phyloP scores from a whole-genome alignment of 1,139 yeast species.

The Yamadazyma triangularis region DNA sequence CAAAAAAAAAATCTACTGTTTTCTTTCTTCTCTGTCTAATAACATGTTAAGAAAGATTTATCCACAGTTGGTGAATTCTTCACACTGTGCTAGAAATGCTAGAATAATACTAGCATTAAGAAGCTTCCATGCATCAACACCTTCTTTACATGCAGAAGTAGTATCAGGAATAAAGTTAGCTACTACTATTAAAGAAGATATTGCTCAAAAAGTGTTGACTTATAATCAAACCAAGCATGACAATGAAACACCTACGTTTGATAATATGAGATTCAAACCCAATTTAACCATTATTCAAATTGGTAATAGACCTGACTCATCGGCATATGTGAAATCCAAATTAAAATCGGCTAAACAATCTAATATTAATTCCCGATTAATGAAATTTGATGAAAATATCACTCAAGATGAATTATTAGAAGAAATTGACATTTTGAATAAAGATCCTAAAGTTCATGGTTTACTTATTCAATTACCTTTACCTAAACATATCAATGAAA shows the following conservation, averaged over 20 bases:
- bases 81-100: no score
- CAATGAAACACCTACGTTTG: conserved; percentile 15
- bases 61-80: no score
- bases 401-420: conserved; percentile 53
- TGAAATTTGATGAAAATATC: conserved; percentile 54
- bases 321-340: conserved; percentile 73
- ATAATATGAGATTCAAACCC: conserved; percentile 49
- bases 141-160: conserved; percentile 30
- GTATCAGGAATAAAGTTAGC: conserved; percentile 45
- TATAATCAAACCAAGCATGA: conserved; percentile 29
- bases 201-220: conserved; percentile 39
- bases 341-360: conserved; percentile 68
- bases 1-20: no score
- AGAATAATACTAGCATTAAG: background rate
- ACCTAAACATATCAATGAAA: conserved; percentile 67
- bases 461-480: conserved; percentile 69
- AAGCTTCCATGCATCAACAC: conserved; percentile 11
- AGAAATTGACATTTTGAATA: conserved; percentile 53
- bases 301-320: conserved; percentile 72
- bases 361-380: conserved; percentile 54
- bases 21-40: no score
- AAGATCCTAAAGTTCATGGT: conserved; percentile 65
- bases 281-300: conserved; percentile 68
- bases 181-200: conserved; percentile 29
- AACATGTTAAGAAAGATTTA: no score